Evolutionary conservation across 2,329 filamentous ascomycete genomes (phyloP).

Genomic region (Zasmidium cellare): DNA sequence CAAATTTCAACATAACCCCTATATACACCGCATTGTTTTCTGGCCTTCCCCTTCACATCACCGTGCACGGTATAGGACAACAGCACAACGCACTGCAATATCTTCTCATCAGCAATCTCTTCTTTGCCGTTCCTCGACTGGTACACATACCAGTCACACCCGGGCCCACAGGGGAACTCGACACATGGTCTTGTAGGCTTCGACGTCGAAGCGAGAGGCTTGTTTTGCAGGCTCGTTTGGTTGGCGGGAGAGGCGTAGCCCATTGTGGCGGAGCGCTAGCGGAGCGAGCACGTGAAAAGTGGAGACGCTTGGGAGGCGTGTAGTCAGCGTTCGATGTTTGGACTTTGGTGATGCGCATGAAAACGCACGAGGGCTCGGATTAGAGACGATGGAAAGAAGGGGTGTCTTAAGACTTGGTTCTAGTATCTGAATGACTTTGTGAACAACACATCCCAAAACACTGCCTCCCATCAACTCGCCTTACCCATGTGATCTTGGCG

Average conservation of each 20-base stretch:
- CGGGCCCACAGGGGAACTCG: constrained; percentile 27
- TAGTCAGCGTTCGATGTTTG: background rate
- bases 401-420: background rate
- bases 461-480: background rate
- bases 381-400: too few relatives aligned
- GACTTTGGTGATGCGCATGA: background rate
- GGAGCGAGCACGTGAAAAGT: background rate
- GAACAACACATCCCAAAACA: background rate
- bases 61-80: constrained; percentile 23
- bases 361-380: too few relatives aligned
- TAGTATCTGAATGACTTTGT: background rate
- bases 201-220: background rate
- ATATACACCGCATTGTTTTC: too few relatives aligned
- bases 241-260: background rate
- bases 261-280: background rate
- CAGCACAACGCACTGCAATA: constrained; percentile 27
- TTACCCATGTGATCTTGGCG: background rate
- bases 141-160: constrained; percentile 21
- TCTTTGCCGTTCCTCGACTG: background rate
- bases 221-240: background rate
- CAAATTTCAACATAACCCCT: too few relatives aligned
- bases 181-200: constrained; percentile 23
- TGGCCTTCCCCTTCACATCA: constrained; percentile 26
- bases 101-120: background rate
- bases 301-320: background rate